Evolutionary conservation across 2,329 filamentous ascomycete species (phyloP), one percentile per base, ranked within the genome.

Genomic region (Coniochaeta pulveracea): DNA sequence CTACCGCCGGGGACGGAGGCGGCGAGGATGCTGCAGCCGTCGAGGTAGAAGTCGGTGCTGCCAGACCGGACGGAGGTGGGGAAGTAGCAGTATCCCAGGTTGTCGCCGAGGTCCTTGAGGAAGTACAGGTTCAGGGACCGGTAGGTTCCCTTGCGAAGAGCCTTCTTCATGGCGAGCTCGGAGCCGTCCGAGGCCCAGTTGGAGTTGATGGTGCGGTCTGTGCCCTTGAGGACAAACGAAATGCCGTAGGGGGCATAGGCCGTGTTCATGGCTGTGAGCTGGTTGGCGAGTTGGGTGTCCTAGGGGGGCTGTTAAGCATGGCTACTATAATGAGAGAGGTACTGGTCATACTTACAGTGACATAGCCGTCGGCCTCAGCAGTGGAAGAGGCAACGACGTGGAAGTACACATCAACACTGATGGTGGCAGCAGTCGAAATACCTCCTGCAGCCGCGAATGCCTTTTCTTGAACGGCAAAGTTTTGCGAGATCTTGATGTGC

Each of bases 61-160:
- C 55, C 54, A 10, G 42, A 19, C 11, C 45, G 40, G 29, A 49
- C 55, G 19, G 46, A 38, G 34, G 51, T 52, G 15, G 63, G 63
- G 52, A 62, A 64, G 52, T 62, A 63, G 54, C 58, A 64, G 51
- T 64, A 62, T 10, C 28, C 28, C 7, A 66, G 51, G 29, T 56
- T 47, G 33, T 47, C 49, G 32, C 47, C 51, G 27, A 64, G 47
- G 28, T 46, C 39, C 14, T 46, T 45, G 33, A 60, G 49, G 49
- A 64, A 62, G 56, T 67, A 67, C 26, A 67, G 26, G 54, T 68
- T 68, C 34, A 68, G 56, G 39, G 58, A 49, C 9, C 46, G 34
- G 45, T 61, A 61, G 29, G 42, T 50, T 36, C 58, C 58, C 48
- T 61, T 54, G 45, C 61, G 59, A 27, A 67, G 57, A 18, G 56